Evolutionary conservation across 2,329 filamentous ascomycete genomes (phyloP).

Genomic region (Aschersonia sp.): DNA sequence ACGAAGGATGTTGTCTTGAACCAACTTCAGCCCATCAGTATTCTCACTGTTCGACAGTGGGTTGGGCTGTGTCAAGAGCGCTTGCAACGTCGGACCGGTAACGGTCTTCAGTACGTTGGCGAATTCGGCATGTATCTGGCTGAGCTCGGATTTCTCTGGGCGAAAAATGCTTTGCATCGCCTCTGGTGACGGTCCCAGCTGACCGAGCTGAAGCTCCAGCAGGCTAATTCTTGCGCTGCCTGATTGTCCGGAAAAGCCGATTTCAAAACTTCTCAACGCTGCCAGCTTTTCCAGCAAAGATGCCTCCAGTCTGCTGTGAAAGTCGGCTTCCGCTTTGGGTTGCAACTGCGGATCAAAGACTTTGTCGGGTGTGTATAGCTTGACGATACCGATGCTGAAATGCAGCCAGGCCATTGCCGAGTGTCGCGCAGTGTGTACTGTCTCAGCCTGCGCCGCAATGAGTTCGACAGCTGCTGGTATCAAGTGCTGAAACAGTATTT

Average conservation of each 20-base stretch:
- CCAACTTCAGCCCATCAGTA: slow-evolving; percentile 29
- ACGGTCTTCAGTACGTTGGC: slow-evolving; percentile 57
- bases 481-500: slow-evolving; percentile 26
- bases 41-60: slow-evolving; percentile 7
- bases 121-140: slow-evolving; percentile 69
- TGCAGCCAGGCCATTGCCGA: slow-evolving; percentile 54
- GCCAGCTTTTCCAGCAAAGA: slow-evolving; percentile 41
- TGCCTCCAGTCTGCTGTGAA: slow-evolving; percentile 37
- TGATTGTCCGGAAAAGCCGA: slow-evolving; percentile 49
- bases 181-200: slow-evolving; percentile 52
- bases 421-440: slow-evolving; percentile 12
- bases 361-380: slow-evolving; percentile 73
- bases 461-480: slow-evolving; percentile 30
- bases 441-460: slow-evolving; percentile 11
- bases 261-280: slow-evolving; percentile 51
- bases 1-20: slow-evolving; percentile 45
- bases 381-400: slow-evolving; percentile 59
- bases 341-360: slow-evolving; percentile 67
- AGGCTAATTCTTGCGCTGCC: slow-evolving; percentile 52
- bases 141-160: slow-evolving; percentile 52
- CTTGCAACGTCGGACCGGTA: slow-evolving; percentile 21
- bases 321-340: slow-evolving; percentile 49
- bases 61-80: slow-evolving; percentile 6
- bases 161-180: slow-evolving; percentile 55
- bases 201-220: slow-evolving; percentile 44